Evolutionary conservation across 176 grass and related monocot genomes (phyloP).

Genomic region (Phoenix roebelenii): DNA sequence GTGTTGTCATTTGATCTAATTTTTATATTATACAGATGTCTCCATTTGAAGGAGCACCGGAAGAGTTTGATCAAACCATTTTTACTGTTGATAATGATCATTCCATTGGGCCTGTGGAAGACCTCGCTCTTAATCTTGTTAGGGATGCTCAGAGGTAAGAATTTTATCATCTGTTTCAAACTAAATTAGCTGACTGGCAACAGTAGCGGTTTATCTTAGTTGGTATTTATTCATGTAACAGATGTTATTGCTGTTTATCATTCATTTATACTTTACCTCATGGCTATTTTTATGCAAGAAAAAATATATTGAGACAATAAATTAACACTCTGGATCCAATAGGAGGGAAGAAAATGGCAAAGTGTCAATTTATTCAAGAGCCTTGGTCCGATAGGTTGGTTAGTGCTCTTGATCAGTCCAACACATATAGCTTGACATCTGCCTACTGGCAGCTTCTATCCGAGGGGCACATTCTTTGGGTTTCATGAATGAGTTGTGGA

Average conservation of each 20-base stretch:
- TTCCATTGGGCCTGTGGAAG: slow-evolving; percentile 65
- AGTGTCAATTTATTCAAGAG: too few species aligned
- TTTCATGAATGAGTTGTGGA: too few species aligned
- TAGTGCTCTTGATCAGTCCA: too few species aligned
- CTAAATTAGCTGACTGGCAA: not conserved
- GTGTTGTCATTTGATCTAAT: not conserved
- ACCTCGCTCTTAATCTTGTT: slow-evolving; percentile 71
- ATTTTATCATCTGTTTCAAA: not conserved
- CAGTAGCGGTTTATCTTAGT: not conserved
- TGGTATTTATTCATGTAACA: slow-evolving; percentile 2
- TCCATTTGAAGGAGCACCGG: slow-evolving; percentile 73
- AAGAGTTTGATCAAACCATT: slow-evolving; percentile 96
- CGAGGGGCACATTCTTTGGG: too few species aligned
- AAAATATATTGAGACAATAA: too few species aligned
- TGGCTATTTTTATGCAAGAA: too few species aligned
- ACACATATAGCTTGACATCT: too few species aligned
- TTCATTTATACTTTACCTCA: too few species aligned
- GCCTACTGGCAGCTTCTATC: too few species aligned
- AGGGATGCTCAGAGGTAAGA: slow-evolving; percentile 65
- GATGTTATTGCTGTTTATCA: not conserved
- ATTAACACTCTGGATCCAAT: too few species aligned
- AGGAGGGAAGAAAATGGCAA: too few species aligned
- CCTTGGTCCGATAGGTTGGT: too few species aligned
- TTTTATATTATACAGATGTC: slow-evolving; percentile 44
- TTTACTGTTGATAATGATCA: slow-evolving; percentile 48